These are phyloP conservation scores for Volvox carteri DNA, from an alignment of 163 green algal species.

Conservation along the genomic window DNA sequence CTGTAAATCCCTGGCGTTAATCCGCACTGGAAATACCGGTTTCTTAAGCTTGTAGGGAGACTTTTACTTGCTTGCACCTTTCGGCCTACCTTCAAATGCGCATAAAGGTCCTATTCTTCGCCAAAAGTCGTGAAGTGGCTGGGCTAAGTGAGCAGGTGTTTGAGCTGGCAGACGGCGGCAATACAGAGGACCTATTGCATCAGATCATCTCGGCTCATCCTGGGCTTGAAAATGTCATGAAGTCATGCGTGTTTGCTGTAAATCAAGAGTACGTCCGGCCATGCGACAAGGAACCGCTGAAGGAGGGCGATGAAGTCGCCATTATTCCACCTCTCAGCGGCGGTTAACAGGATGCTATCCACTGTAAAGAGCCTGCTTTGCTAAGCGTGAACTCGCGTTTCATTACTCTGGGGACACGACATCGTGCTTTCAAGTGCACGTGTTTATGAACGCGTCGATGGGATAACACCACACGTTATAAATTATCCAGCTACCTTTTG, in stretches of 20 bases:
- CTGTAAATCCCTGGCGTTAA: too few species aligned
- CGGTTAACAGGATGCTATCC: conserved; percentile 63
- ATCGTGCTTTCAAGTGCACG: too few species aligned
- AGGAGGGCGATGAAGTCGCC: conserved; percentile 73
- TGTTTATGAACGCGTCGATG: too few species aligned
- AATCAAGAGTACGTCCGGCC: conserved; percentile 76
- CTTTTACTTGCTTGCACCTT: too few species aligned
- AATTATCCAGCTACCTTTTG: too few species aligned
- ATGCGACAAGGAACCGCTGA: conserved; percentile 51
- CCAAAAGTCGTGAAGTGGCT: conserved; percentile 65
- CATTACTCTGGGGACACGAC: too few species aligned
- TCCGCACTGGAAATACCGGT: too few species aligned
- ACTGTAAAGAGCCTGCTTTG: too few species aligned
- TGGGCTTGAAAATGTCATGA: conserved; percentile 63
- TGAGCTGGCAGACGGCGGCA: conserved; percentile 49
- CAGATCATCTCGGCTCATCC: conserved; percentile 62
- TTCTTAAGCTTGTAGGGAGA: too few species aligned
- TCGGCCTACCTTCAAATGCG: conserved; percentile 8
- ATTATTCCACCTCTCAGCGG: conserved; percentile 75
- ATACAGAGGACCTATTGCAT: conserved; percentile 58
- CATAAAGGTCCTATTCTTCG: conserved; percentile 74
- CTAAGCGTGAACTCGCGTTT: too few species aligned
- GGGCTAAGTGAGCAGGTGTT: conserved; percentile 55
- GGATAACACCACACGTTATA: too few species aligned
- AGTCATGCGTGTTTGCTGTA: conserved; percentile 69